These are phyloP conservation scores for Rhododendron simsii DNA, from an alignment of 148 eudicot species.

Conservation along the genomic window DNA sequence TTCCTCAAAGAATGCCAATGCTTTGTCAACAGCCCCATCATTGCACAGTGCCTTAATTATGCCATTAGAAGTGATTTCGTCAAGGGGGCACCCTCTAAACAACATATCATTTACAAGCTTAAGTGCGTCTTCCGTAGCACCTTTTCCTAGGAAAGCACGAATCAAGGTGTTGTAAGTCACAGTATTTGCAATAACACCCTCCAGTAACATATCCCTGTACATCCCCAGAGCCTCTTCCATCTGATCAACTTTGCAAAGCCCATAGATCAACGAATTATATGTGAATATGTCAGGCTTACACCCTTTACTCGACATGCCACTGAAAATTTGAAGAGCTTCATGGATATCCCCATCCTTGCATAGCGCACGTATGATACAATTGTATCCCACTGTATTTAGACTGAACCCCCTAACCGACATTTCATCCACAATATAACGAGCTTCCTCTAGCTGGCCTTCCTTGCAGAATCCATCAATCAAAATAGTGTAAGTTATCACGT, in stretches of 20 bases:
- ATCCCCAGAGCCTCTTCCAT: conserved; percentile 66
- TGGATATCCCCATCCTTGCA: conserved; percentile 55
- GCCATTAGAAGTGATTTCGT: conserved; percentile 66
- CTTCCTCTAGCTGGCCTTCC: conserved; percentile 54
- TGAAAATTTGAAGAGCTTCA: conserved; percentile 49
- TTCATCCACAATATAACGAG: conserved; percentile 38
- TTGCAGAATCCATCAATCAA: conserved; percentile 77
- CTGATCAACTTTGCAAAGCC: conserved; percentile 61
- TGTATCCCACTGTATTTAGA: conserved; percentile 68
- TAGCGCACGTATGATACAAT: conserved; percentile 64
- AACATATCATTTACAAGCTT: conserved; percentile 87
- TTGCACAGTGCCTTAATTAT: conserved; percentile 74
- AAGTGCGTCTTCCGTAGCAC: conserved; percentile 59
- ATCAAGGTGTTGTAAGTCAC: conserved; percentile 86
- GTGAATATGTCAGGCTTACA: conserved; percentile 80
- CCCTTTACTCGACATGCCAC: conserved; percentile 51
- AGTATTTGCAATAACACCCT: conserved; percentile 86
- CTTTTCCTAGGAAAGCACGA: conserved; percentile 60
- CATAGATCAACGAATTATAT: conserved; percentile 71
- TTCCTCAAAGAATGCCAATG: conserved; percentile 76
- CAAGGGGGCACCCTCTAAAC: conserved; percentile 73
- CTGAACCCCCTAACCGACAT: conserved; percentile 64
- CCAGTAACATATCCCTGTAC: conserved; percentile 72
- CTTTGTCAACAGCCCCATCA: conserved; percentile 78
- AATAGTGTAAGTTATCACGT: conserved; percentile 56